phyloP scores from a whole-genome alignment of 2,329 filamentous ascomycete species.

The Aspergillus viridinutans region DNA sequence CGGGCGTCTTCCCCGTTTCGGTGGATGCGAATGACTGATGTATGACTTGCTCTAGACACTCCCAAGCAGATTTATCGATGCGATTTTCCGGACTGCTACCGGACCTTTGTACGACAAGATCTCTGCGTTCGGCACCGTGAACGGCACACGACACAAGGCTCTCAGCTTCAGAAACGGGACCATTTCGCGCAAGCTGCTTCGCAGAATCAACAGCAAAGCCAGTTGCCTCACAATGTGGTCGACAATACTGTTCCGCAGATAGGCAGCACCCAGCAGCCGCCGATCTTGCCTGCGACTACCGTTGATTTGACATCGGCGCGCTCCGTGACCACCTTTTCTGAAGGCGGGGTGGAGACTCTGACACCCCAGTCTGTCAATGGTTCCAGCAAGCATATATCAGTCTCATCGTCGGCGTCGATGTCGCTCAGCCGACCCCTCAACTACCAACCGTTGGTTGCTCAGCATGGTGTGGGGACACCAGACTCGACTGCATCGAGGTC shows the following conservation, averaged over 20 bases:
- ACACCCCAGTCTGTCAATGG: slow-evolving; percentile 9
- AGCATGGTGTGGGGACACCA: slow-evolving; percentile 17
- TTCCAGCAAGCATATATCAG: slow-evolving; percentile 18
- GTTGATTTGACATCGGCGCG: slow-evolving; percentile 4
- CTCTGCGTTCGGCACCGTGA: slow-evolving; percentile 81
- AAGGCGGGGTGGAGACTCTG: slow-evolving; percentile 7
- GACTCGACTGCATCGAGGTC: slow-evolving; percentile 25
- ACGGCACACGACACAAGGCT: slow-evolving; percentile 64
- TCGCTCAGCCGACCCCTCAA: slow-evolving; percentile 16
- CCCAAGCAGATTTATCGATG: slow-evolving; percentile 94
- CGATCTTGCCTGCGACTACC: slow-evolving; percentile 8
- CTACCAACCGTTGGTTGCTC: slow-evolving; percentile 25
- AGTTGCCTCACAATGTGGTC: slow-evolving; percentile 12
- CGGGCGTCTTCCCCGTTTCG: neutral
- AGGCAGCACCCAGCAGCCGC: neutral
- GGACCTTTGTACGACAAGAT: slow-evolving; percentile 90
- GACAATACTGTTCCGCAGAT: slow-evolving; percentile 18
- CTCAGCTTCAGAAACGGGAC: slow-evolving; percentile 49
- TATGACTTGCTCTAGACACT: slow-evolving; percentile 56
- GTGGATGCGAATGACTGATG: slow-evolving; percentile 3
- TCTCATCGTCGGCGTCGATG: slow-evolving; percentile 25
- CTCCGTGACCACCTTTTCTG: neutral
- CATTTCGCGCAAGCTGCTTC: slow-evolving; percentile 36
- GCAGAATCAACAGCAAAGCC: slow-evolving; percentile 13
- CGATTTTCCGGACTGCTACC: slow-evolving; percentile 84